These are phyloP conservation scores for Sonneratia caseolaris DNA, from an alignment of 345 rosid species.

Conservation along the genomic window DNA sequence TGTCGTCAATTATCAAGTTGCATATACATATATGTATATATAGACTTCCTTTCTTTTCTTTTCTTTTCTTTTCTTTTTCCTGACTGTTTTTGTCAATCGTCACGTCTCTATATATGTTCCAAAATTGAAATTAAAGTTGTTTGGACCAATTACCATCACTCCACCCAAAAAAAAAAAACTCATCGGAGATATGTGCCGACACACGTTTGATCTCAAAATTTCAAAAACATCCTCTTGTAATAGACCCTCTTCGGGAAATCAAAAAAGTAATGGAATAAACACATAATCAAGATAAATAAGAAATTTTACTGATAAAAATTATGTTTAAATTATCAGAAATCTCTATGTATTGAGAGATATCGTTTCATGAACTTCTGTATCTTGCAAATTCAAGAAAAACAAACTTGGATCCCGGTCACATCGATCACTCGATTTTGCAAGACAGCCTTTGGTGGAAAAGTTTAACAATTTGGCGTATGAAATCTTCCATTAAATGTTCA, in stretches of 20 bases:
- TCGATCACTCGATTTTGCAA: not conserved
- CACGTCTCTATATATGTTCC: not conserved
- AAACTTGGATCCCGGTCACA: not conserved
- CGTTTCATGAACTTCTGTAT: too few relatives aligned
- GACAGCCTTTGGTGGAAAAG: not conserved
- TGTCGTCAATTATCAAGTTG: not conserved
- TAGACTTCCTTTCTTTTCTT: too few relatives aligned
- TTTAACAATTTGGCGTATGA: not conserved
- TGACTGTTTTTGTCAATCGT: not conserved
- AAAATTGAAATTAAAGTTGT: not conserved
- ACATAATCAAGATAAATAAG: too few relatives aligned
- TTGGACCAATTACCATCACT: not conserved
- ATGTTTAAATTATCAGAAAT: too few relatives aligned
- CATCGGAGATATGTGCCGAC: slow-evolving; percentile 2
- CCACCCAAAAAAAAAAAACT: not conserved
- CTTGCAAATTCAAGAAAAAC: too few relatives aligned
- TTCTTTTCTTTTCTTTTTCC: not conserved
- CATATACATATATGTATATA: too few relatives aligned
- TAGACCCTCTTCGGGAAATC: too few relatives aligned
- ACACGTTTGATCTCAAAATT: not conserved
- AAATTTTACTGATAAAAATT: too few relatives aligned
- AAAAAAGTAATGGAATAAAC: too few relatives aligned
- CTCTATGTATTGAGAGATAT: too few relatives aligned
- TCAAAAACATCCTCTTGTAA: not conserved
- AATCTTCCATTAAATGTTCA: not conserved